Evolutionary conservation across 1,284 basidiomycete species (phyloP).

Genomic region (Ganoderma leucocontextum): DNA sequence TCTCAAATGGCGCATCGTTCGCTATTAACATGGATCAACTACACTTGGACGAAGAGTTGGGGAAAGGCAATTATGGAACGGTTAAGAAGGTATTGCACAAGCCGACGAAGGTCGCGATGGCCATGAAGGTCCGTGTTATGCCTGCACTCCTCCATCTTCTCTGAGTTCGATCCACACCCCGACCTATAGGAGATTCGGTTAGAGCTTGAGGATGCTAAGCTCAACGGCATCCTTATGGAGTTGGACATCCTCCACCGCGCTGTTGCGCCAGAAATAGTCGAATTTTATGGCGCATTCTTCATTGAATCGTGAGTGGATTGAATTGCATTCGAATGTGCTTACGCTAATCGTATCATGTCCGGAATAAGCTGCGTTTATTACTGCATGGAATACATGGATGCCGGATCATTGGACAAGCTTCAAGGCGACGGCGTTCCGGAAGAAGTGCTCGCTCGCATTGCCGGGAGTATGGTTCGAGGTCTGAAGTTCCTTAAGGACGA

Average conservation of each 20-base stretch:
- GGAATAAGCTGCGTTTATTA: conserved; percentile 74
- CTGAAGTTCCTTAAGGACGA: conserved; percentile 97
- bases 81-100: conserved; percentile 96
- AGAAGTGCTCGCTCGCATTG: conserved; percentile 86
- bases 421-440: conserved; percentile 80
- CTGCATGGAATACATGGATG: conserved; percentile 99
- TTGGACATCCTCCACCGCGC: conserved; percentile 97
- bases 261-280: conserved; percentile 91
- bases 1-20: conserved; percentile 92
- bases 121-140: conserved; percentile 88
- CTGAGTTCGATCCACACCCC: neutral
- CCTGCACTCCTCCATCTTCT: neutral
- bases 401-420: conserved; percentile 91
- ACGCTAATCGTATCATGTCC: conserved; percentile 2
- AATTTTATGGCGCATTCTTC: conserved; percentile 99
- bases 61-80: conserved; percentile 96
- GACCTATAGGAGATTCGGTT: conserved; percentile 89
- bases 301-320: conserved; percentile 86
- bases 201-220: conserved; percentile 94
- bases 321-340: neutral
- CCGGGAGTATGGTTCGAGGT: conserved; percentile 87
- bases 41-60: conserved; percentile 90
- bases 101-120: conserved; percentile 96
- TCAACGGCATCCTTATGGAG: conserved; percentile 98
- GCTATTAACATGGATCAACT: conserved; percentile 97